Percentiles rank a stretch among this genome's conserved stretches.
These are phyloP conservation scores for Picochlorum sp. DNA, from an alignment of 139 green algal genomes.

Conservation along the genomic window DNA sequence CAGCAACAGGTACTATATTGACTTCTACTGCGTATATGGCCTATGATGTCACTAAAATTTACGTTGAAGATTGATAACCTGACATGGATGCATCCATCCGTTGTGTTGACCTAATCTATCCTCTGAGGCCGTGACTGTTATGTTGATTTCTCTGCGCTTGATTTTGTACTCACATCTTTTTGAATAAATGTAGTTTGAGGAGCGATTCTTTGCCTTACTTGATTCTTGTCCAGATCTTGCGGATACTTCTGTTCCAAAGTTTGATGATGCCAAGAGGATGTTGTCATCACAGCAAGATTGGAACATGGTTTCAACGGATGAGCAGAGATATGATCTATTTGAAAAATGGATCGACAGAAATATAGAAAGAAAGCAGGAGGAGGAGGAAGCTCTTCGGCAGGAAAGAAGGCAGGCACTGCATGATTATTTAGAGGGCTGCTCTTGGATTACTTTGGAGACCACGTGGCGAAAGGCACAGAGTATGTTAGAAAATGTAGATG, in stretches of 20 bases:
- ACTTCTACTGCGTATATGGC: background rate
- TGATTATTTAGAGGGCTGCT: background rate
- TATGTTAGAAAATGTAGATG: background rate
- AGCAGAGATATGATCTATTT: conserved; percentile 41
- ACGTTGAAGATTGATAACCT: conserved; percentile 9
- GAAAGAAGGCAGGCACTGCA: background rate
- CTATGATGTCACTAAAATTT: background rate
- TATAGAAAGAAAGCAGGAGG: conserved; percentile 32
- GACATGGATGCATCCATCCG: background rate
- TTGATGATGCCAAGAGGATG: conserved; percentile 37
- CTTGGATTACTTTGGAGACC: background rate
- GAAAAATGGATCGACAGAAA: conserved; percentile 40
- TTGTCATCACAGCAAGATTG: conserved; percentile 60
- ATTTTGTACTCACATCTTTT: background rate
- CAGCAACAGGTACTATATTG: conserved; percentile 15
- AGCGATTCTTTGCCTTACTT: conserved; percentile 65
- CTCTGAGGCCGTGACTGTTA: background rate
- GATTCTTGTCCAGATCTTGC: conserved; percentile 38
- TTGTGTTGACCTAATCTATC: background rate
- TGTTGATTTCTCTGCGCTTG: background rate
- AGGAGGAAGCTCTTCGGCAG: background rate
- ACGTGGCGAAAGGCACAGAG: background rate
- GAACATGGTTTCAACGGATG: conserved; percentile 23
- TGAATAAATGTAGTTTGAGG: conserved; percentile 27
- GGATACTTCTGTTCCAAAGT: conserved; percentile 20